Percentiles rank a stretch among this genome's conserved stretches.
Evolutionary conservation across 2,329 filamentous ascomycete species (phyloP).

Genomic region (Alternaria panax): DNA sequence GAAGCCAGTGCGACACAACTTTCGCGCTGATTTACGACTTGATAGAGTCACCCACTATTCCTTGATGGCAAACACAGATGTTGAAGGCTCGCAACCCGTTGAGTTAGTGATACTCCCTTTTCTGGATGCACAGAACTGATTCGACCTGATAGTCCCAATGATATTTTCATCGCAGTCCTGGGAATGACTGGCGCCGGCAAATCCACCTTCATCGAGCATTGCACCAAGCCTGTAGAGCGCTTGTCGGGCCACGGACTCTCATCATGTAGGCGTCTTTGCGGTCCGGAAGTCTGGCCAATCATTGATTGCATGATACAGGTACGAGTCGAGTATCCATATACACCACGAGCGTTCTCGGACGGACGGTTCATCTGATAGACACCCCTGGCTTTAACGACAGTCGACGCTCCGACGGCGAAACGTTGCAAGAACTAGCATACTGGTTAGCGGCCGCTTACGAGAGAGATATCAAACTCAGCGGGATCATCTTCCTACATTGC

Average conservation of each 20-base stretch:
- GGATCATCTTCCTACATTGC: slow-evolving; percentile 57
- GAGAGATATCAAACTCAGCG: slow-evolving; percentile 46
- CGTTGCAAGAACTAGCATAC: slow-evolving; percentile 52
- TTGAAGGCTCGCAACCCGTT: background rate
- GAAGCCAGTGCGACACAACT: background rate
- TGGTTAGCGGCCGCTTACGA: slow-evolving; percentile 48
- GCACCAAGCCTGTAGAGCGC: background rate
- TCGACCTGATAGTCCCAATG: background rate
- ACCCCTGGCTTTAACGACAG: slow-evolving; percentile 24
- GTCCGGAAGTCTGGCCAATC: background rate
- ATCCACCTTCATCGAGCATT: slow-evolving; percentile 45
- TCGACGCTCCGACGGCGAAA: slow-evolving; percentile 51
- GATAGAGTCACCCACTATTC: background rate
- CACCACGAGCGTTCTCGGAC: slow-evolving; percentile 1
- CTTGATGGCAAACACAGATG: background rate
- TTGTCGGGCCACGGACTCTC: background rate
- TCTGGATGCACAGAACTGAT: background rate
- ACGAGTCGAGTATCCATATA: slow-evolving; percentile 9
- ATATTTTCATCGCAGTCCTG: slow-evolving; percentile 47
- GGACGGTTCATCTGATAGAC: slow-evolving; percentile 17
- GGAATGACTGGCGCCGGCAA: slow-evolving; percentile 54
- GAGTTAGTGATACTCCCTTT: background rate
- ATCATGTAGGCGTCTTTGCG: background rate
- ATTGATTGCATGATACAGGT: background rate
- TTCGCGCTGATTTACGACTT: background rate